Evolutionary conservation across 2,329 filamentous ascomycete species (phyloP), one percentile per base, ranked within the genome.

Genomic region (Setomelanomma holmii): DNA sequence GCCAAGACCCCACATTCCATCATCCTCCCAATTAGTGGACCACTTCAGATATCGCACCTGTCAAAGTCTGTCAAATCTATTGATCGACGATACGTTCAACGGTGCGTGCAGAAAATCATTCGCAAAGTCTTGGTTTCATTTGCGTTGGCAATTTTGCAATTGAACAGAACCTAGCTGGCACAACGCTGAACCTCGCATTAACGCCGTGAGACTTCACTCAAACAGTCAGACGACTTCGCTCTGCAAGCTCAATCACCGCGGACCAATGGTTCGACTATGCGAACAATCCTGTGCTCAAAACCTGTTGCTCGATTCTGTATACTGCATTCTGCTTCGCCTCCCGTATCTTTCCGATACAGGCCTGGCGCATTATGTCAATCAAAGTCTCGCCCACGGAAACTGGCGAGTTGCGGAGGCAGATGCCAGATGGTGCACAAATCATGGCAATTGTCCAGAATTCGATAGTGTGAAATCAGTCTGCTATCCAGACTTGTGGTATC

Each of bases 1-100:
- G 53, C 60, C 62, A 61, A 63, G 59, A 64, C 62, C 64, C 64
- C 64, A 67, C 64, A 64, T 49, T 43, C 21, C 24, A 27, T 38
- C 46, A 27, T 55, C n/a, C n/a, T 50, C 34, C 51, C 43, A 53
- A 53, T 57, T 41, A 30, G 10, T 30, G 27, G 10, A 30, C 27
- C 27, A 30, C 5, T 30, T 30, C 14, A 30, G 10, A 30, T 14
- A 30, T 30, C 3, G 27, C 14, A n/a, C n/a, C n/a, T n/a, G n/a
- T n/a, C n/a, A n/a, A n/a, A n/a, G n/a, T n/a, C n/a, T n/a, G n/a
- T n/a, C n/a, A n/a, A n/a, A n/a, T n/a, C n/a, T n/a, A n/a, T n/a
- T n/a, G 24, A 38, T 47, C 17, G 45, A 42, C 36, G 36, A 21
- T 21, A 33, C 17, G 14, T 14, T 22, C 16, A 33, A 20, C n/a